Evolutionary conservation across 768 basidiomycete species (phyloP).

Genomic region (Neoboletus brunneissimus): DNA sequence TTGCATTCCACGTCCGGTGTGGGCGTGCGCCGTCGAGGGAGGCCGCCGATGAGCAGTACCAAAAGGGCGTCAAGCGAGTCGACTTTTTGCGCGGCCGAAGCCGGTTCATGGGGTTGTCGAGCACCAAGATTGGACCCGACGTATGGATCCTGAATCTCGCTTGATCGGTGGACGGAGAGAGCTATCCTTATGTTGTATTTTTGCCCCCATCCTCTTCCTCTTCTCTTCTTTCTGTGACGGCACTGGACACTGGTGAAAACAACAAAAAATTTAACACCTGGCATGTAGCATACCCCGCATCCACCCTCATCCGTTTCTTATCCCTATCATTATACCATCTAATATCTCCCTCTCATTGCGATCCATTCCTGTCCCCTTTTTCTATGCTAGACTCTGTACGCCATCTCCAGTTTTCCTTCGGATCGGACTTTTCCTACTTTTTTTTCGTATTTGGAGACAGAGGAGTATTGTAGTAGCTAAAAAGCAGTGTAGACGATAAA

Average conservation of each 20-base stretch:
- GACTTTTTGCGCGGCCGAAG: slow-evolving; percentile 48
- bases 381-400: neutral
- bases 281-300: slow-evolving; percentile 22
- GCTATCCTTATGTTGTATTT: slow-evolving; percentile 30
- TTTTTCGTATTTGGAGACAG: neutral
- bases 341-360: neutral
- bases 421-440: neutral
- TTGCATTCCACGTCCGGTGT: slow-evolving; percentile 44
- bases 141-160: slow-evolving; percentile 34
- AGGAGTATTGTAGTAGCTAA: neutral
- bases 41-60: slow-evolving; percentile 38
- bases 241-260: slow-evolving; percentile 19
- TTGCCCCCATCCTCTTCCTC: neutral
- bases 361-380: neutral
- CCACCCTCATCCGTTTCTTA: slow-evolving; percentile 4
- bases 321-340: slow-evolving; percentile 27
- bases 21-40: slow-evolving; percentile 31
- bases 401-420: neutral
- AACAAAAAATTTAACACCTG: slow-evolving; percentile 4
- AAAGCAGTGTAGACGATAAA: slow-evolving; percentile 14
- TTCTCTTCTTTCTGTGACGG: neutral
- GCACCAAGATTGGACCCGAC: slow-evolving; percentile 36
- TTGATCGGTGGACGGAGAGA: slow-evolving; percentile 11
- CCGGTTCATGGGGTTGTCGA: slow-evolving; percentile 47
- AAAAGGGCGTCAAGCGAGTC: slow-evolving; percentile 50